phyloP scores from a whole-genome alignment of 1,139 yeast genomes.

The Debaryomycetaceae sp. region DNA sequence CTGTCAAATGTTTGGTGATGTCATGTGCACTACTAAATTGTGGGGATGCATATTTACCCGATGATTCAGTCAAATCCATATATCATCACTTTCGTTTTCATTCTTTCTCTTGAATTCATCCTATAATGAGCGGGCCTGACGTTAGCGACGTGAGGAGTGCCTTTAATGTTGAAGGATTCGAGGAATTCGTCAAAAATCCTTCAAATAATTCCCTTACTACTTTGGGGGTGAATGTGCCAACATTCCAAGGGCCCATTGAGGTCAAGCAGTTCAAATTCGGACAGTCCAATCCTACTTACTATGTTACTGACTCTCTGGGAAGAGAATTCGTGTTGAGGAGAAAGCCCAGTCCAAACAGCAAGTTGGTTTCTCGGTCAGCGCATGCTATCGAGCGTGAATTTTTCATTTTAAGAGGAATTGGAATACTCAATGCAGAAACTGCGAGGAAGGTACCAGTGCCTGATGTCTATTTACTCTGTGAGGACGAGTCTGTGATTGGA shows the following conservation, averaged over 20 bases:
- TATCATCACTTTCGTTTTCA: not conserved
- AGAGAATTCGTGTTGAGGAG: conserved; percentile 51
- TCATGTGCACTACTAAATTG: no score
- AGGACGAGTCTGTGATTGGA: conserved; percentile 49
- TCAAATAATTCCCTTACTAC: conserved; percentile 10
- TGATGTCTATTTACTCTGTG: conserved; percentile 44
- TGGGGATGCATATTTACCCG: no score
- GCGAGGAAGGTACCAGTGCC: conserved; percentile 47
- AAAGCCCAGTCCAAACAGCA: conserved; percentile 55
- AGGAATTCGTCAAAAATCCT: conserved; percentile 19
- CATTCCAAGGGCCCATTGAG: conserved; percentile 18
- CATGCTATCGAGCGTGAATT: conserved; percentile 68
- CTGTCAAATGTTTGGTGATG: no score
- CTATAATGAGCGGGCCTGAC: conserved; percentile 11
- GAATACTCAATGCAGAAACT: conserved; percentile 24
- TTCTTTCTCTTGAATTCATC: not conserved
- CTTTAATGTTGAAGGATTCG: conserved; percentile 32
- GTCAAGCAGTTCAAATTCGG: conserved; percentile 61
- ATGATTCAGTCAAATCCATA: no score
- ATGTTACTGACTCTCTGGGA: conserved; percentile 40
- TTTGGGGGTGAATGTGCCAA: conserved; percentile 16
- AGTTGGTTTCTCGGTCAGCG: conserved; percentile 56
- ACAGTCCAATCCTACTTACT: conserved; percentile 66
- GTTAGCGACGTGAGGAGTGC: conserved; percentile 33
- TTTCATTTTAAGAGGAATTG: conserved; percentile 48